phyloP scores from a whole-genome alignment of 176 grass and related monocot genomes.

The Melocanna baccifera region DNA sequence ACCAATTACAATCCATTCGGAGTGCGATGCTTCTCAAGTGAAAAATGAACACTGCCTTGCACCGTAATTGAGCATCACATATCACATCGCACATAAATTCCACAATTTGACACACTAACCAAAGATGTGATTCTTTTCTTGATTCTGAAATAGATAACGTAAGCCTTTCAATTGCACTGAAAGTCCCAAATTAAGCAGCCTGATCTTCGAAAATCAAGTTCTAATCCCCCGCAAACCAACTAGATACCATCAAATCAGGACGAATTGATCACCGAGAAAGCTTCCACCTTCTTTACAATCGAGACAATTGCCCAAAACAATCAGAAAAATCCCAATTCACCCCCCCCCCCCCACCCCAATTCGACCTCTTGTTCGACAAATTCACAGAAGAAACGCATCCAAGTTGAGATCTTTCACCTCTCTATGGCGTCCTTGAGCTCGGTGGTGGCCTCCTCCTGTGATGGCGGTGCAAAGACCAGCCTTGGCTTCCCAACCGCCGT shows the following conservation, averaged over 20 bases:
- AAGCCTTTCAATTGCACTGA: background rate
- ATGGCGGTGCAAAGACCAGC: constrained; percentile 67
- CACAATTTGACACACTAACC: background rate
- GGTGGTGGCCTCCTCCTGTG: constrained; percentile 65
- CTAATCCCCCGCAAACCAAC: background rate
- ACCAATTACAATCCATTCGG: no score
- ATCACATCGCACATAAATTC: background rate
- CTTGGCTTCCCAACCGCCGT: constrained; percentile 40
- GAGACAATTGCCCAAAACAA: background rate
- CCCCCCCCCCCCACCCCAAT: background rate
- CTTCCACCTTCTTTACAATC: background rate
- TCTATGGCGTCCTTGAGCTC: constrained; percentile 64
- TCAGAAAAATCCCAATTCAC: no score
- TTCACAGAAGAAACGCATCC: background rate
- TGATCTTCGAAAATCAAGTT: background rate
- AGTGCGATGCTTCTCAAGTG: no score
- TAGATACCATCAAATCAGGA: no score
- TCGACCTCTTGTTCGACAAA: background rate
- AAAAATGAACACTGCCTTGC: no score
- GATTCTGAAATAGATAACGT: no score
- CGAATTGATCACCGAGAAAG: background rate
- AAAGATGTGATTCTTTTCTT: background rate
- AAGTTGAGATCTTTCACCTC: constrained; percentile 37
- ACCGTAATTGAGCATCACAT: background rate
- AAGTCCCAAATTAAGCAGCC: background rate